Percentiles rank a stretch among this genome's conserved stretches.
phyloP scores from a whole-genome alignment of 2,329 filamentous ascomycete species.

The Scortechinia acanthostroma region DNA sequence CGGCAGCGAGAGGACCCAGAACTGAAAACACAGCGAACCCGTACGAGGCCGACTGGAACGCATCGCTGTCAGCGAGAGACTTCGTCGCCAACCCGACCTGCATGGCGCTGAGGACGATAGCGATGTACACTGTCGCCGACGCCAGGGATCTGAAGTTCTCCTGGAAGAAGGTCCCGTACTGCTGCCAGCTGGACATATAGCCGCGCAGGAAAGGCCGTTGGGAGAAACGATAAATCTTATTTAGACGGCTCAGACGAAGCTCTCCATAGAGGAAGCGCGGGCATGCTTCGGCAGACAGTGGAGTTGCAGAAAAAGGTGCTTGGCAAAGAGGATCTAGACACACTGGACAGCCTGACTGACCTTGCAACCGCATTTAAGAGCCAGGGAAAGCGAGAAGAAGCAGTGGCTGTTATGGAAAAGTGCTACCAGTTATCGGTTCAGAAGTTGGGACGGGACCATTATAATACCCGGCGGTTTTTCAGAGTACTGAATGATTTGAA shows the following conservation, averaged over 20 bases:
- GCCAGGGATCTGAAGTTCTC: conserved; percentile 11
- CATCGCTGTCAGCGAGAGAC: conserved; percentile 9
- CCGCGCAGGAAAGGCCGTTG: conserved; percentile 7
- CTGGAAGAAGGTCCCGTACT: conserved; percentile 9
- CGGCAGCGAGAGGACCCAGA: conserved; percentile 5
- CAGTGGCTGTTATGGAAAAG: no score
- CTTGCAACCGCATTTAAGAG: no score
- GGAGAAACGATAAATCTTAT: conserved; percentile 11
- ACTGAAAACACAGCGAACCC: conserved; percentile 19
- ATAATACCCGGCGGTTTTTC: no score
- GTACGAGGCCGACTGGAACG: conserved; percentile 17
- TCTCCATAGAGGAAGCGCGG: conserved; percentile 30
- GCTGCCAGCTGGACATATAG: conserved; percentile 4
- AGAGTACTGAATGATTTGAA: no score
- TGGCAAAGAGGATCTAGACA: no score
- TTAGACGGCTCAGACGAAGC: conserved; percentile 20
- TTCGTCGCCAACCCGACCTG: conserved; percentile 18
- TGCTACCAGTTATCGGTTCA: no score
- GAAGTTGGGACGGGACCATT: no score
- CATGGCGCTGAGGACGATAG: conserved; percentile 17
- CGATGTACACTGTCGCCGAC: conserved; percentile 4
- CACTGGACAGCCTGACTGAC: no score
- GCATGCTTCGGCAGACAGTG: no score
- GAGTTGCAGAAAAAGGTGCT: no score
- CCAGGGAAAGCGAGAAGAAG: no score